Percentiles rank a stretch among this genome's conserved stretches.
Conservation (phyloP, 106 monocot species). For the Gastrodia elata region DNA sequence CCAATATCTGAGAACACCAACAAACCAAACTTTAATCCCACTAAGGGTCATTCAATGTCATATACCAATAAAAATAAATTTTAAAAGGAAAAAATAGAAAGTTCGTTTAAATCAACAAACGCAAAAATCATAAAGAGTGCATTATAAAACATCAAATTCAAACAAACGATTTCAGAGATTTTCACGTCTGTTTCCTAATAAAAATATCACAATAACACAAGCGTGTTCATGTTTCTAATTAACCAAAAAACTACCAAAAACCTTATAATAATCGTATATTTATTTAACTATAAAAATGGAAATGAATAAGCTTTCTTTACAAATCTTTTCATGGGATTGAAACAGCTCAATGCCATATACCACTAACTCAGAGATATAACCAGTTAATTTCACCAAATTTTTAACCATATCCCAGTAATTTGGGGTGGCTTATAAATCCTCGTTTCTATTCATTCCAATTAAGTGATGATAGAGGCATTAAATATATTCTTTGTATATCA, state of each 20-base stretch:
- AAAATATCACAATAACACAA: background rate
- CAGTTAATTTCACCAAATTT: background rate
- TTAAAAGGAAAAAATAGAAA: background rate
- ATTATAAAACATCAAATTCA: constrained; percentile 2
- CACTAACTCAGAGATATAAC: background rate
- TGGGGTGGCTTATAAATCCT: background rate
- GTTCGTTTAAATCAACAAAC: background rate
- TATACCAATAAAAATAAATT: too few relatives aligned
- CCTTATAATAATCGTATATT: background rate
- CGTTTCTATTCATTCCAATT: background rate
- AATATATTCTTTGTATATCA: background rate
- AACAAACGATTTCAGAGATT: background rate
- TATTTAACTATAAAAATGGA: background rate
- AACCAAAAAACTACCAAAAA: background rate
- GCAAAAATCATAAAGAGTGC: background rate
- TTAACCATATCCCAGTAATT: background rate
- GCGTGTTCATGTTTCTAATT: background rate
- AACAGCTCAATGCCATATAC: background rate
- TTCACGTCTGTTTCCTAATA: too few relatives aligned
- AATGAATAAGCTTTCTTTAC: background rate
- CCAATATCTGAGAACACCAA: background rate
- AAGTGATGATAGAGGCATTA: background rate
- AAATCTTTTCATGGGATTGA: background rate
- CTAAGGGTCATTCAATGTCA: too few relatives aligned
- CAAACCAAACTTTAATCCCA: too few relatives aligned